Conservation (phyloP, 2,329 filamentous ascomycete species). For the Calonectria crousiana region DNA sequence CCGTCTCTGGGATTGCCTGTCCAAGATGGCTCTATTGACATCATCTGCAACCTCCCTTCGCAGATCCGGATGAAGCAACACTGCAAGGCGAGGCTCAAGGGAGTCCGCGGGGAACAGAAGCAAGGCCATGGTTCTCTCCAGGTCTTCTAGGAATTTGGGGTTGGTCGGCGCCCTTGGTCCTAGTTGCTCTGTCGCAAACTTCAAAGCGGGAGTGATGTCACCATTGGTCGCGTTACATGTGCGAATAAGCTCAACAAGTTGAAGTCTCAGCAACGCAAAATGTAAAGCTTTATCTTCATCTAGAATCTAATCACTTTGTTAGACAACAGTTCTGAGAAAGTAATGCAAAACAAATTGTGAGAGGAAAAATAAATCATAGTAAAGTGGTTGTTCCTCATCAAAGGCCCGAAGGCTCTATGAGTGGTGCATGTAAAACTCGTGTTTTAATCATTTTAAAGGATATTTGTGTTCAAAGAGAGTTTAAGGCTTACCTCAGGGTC, state of each 20-base stretch:
- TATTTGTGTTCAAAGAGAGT: constrained; percentile 16
- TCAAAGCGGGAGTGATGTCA: constrained; percentile 83
- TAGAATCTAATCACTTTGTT: constrained; percentile 74
- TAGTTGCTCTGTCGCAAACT: constrained; percentile 89
- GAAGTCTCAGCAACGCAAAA: constrained; percentile 89
- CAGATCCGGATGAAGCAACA: constrained; percentile 82
- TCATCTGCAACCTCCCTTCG: constrained; percentile 85
- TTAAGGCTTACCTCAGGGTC: constrained; percentile 83
- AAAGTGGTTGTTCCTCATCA: constrained; percentile 89
- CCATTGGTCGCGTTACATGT: constrained; percentile 74
- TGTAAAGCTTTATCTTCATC: constrained; percentile 87
- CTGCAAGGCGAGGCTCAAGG: constrained; percentile 80
- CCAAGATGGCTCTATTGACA: constrained; percentile 91
- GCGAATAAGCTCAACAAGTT: constrained; percentile 94
- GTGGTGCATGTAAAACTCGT: constrained; percentile 99
- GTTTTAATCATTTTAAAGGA: constrained; percentile 84
- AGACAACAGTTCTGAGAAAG: constrained; percentile 12
- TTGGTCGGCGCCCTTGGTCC: constrained; percentile 88
- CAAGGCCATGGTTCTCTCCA: constrained; percentile 93
- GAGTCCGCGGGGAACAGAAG: constrained; percentile 88
- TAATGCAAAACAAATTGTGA: constrained; percentile 12
- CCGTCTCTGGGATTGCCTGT: constrained; percentile 76
- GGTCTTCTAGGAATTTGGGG: constrained; percentile 82
- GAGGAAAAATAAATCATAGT: constrained; percentile 49
- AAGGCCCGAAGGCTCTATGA: constrained; percentile 88